Base-by-base conservation (phyloP, 768 basidiomycete species). In the Mrakia gelida region DNA sequence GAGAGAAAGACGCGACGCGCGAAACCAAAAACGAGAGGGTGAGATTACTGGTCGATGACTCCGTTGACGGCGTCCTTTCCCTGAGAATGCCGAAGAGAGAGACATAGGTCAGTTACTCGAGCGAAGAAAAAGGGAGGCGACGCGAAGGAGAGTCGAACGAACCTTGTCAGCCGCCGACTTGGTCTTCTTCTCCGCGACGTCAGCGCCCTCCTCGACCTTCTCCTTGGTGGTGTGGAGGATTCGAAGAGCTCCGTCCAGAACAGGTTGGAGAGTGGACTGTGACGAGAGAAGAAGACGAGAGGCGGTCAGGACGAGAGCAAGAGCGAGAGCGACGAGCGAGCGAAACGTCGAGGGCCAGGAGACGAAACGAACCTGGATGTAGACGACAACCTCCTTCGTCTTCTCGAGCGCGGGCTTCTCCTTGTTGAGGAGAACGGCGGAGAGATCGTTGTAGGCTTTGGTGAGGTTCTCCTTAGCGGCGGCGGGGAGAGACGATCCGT, bases 201-300 rank as follows among this genome's bases (percentile, higher is more conserved):
- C 70, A 9, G 76, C 70, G 5, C 54, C 61, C 21, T 34, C 41
- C 76, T 77, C 76, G 41, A 45, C 73, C 52, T 45, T 49, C 54
- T 68, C 77, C 68, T 73, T 75, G 56, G 77, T 78, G 23, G 77
- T 63, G 38, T 75, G 21, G 21, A 75, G 43, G 34, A 78, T 75
- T 62, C 73, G 61, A 11, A 67, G 23, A 38, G 65, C 73, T 34
- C 61, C 63, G 32, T 78, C 77, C 28, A 78, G 65, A 15, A 75
- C 32, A n/a, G 77, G 77, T 38, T 78, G 77, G 30, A 78, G 73
- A 26, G 41, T 49, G 4, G 73, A 56, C 73, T 74, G 73, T 30
- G 28, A 18, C 7, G 73, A 32, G 61, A 8, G 18, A 34, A 15
- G 59, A 32, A 62, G 32, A 7, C 4, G 21, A 11, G n/a, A 32